phyloP scores from a whole-genome alignment of 2,329 filamentous ascomycete genomes.

The Cercospora canescens region DNA sequence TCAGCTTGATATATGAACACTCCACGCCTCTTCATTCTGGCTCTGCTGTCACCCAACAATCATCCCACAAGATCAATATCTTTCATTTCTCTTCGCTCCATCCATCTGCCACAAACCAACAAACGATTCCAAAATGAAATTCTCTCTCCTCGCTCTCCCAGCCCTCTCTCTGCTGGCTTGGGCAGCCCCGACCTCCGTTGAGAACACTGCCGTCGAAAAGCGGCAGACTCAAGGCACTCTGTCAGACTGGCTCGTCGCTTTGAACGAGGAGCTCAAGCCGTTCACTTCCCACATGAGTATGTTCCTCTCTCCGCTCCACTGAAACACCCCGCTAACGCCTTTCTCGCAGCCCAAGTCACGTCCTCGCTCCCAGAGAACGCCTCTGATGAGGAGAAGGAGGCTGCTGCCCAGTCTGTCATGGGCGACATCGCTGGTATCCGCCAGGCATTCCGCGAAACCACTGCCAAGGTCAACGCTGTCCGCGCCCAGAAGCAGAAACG shows the following conservation, averaged over 20 bases:
- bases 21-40: not conserved
- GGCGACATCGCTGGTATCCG: slow-evolving; percentile 17
- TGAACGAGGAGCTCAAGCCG: not conserved
- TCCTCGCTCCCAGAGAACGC: not conserved
- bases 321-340: not conserved
- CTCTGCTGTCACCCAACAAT: not conserved
- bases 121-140: slow-evolving; percentile 16
- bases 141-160: slow-evolving; percentile 20
- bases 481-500: slow-evolving; percentile 3
- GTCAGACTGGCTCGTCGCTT: not conserved
- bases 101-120: slow-evolving; percentile 5
- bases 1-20: not conserved
- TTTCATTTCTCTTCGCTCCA: not conserved
- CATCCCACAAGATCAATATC: not conserved
- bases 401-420: slow-evolving; percentile 6
- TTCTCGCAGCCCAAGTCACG: not conserved
- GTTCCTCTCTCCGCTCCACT: not conserved
- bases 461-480: slow-evolving; percentile 8
- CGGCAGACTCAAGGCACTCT: slow-evolving; percentile 3
- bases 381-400: slow-evolving; percentile 7
- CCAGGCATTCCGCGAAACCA: slow-evolving; percentile 20
- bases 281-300: not conserved
- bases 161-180: slow-evolving; percentile 17
- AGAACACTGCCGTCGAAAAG: slow-evolving; percentile 6
- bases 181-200: slow-evolving; percentile 14